These are phyloP conservation scores for Rachicladosporium sp. DNA, from an alignment of 2,329 filamentous ascomycete genomes.

Conservation along the genomic window DNA sequence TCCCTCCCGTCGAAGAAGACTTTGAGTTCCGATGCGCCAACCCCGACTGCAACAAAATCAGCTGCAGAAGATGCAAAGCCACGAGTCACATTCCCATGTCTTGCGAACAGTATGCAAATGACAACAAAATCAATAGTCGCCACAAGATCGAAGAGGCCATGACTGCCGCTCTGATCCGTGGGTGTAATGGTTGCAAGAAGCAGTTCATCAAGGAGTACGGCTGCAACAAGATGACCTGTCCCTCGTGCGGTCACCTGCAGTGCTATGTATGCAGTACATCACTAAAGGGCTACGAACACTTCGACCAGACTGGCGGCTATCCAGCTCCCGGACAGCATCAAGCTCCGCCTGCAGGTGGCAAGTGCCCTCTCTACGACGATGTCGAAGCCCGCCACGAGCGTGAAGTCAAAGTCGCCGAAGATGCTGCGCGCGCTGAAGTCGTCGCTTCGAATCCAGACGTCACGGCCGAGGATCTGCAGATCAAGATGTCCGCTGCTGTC, in stretches of 20 bases:
- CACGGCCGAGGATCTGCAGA: slow-evolving; percentile 44
- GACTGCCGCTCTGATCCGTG: slow-evolving; percentile 61
- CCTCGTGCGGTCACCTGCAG: slow-evolving; percentile 39
- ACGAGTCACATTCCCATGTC: slow-evolving; percentile 57
- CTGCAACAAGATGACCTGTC: slow-evolving; percentile 70
- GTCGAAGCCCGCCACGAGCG: slow-evolving; percentile 46
- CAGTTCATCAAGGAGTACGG: slow-evolving; percentile 63
- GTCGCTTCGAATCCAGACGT: slow-evolving; percentile 49
- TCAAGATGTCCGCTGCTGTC: slow-evolving; percentile 43
- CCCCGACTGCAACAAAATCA: slow-evolving; percentile 43
- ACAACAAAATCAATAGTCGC: slow-evolving; percentile 46
- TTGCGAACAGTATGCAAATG: slow-evolving; percentile 50
- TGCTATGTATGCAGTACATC: slow-evolving; percentile 54
- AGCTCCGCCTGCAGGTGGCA: slow-evolving; percentile 21
- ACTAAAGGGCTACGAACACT: slow-evolving; percentile 56
- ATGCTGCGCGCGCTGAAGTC: slow-evolving; percentile 43
- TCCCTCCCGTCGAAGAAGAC: slow-evolving; percentile 52
- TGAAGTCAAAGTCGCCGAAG: slow-evolving; percentile 52
- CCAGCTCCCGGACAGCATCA: background rate
- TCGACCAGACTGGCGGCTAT: slow-evolving; percentile 44
- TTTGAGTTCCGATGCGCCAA: slow-evolving; percentile 62
- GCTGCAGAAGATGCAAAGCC: slow-evolving; percentile 44
- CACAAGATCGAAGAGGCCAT: slow-evolving; percentile 67
- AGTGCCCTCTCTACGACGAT: slow-evolving; percentile 57
- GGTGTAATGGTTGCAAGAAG: slow-evolving; percentile 53